These are phyloP conservation scores for Pythium chondricola DNA, from an alignment of 352 stramenopile genomes.

Conservation along the genomic window DNA sequence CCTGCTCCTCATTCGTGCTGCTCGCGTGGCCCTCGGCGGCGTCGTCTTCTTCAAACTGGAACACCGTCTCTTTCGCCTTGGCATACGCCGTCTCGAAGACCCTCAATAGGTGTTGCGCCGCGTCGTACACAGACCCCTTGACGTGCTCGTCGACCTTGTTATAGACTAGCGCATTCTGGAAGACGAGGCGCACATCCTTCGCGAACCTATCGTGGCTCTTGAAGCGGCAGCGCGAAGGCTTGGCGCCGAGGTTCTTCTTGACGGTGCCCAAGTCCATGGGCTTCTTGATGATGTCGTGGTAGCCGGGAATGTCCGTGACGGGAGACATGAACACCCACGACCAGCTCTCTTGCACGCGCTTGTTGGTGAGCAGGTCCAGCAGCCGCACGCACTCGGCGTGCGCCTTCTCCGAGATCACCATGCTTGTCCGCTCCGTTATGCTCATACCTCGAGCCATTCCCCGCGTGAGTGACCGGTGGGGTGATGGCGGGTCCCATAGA, in stretches of 20 bases:
- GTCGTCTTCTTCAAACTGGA: constrained; percentile 24
- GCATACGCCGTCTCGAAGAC: constrained; percentile 81
- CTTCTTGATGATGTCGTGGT: constrained; percentile 71
- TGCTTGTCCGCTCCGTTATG: background rate
- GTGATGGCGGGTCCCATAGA: no score
- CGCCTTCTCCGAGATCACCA: constrained; percentile 63
- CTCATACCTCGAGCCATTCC: constrained; percentile 4
- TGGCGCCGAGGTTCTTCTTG: constrained; percentile 64
- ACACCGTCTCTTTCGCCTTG: constrained; percentile 62
- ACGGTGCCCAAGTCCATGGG: constrained; percentile 81
- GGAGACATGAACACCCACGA: constrained; percentile 84
- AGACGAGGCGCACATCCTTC: constrained; percentile 74
- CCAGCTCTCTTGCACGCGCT: constrained; percentile 80
- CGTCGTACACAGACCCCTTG: constrained; percentile 73
- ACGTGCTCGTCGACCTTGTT: constrained; percentile 74
- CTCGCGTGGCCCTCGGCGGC: constrained; percentile 14
- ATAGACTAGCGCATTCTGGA: constrained; percentile 75
- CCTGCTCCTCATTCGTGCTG: constrained; percentile 25
- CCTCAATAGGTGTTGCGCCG: constrained; percentile 67
- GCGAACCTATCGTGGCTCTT: constrained; percentile 82
- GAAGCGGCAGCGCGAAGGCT: constrained; percentile 81
- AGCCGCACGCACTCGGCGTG: constrained; percentile 78
- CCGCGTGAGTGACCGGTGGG: constrained; percentile 6
- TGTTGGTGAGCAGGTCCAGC: constrained; percentile 72
- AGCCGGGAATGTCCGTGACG: constrained; percentile 54